Percentiles rank a stretch among this genome's conserved stretches.
Conservation (phyloP, 352 stramenopile species). For the Pythium volutum region DNA sequence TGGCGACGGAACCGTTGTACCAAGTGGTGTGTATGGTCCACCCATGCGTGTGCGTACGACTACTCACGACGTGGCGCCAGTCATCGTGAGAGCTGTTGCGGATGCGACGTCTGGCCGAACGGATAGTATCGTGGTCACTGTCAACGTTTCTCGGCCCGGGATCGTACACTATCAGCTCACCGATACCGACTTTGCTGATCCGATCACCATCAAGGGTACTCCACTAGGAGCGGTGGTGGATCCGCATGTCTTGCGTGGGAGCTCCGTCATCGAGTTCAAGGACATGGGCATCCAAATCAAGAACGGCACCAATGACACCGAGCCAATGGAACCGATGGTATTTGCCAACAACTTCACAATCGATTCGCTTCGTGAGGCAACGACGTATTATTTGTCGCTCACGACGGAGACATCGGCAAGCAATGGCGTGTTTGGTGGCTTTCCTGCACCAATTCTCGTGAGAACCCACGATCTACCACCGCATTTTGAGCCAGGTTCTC, state of each 20-base stretch:
- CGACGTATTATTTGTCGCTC: slow-evolving; percentile 74
- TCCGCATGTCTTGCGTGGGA: slow-evolving; percentile 48
- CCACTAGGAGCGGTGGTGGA: not conserved
- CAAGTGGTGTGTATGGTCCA: slow-evolving; percentile 47
- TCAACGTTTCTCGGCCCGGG: slow-evolving; percentile 63
- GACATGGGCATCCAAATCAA: slow-evolving; percentile 66
- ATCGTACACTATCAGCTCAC: slow-evolving; percentile 73
- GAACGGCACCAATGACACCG: slow-evolving; percentile 72
- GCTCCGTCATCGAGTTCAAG: slow-evolving; percentile 32
- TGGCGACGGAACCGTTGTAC: not conserved
- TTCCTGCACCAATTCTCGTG: slow-evolving; percentile 66
- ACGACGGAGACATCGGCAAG: slow-evolving; percentile 65
- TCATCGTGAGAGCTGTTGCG: slow-evolving; percentile 56
- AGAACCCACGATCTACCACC: slow-evolving; percentile 54
- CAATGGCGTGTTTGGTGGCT: slow-evolving; percentile 68
- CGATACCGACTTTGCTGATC: slow-evolving; percentile 75
- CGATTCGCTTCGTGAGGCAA: slow-evolving; percentile 33
- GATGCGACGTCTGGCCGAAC: slow-evolving; percentile 39
- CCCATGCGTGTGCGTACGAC: slow-evolving; percentile 31
- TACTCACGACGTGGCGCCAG: slow-evolving; percentile 55
- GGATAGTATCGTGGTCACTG: slow-evolving; percentile 50
- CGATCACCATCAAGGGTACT: slow-evolving; percentile 35
- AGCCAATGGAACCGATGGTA: slow-evolving; percentile 50
- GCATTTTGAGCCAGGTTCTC: slow-evolving; percentile 28
- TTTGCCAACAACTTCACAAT: slow-evolving; percentile 64